Conservation (phyloP, 495 filamentous ascomycete genomes). For the Penicillium pancosmium region DNA sequence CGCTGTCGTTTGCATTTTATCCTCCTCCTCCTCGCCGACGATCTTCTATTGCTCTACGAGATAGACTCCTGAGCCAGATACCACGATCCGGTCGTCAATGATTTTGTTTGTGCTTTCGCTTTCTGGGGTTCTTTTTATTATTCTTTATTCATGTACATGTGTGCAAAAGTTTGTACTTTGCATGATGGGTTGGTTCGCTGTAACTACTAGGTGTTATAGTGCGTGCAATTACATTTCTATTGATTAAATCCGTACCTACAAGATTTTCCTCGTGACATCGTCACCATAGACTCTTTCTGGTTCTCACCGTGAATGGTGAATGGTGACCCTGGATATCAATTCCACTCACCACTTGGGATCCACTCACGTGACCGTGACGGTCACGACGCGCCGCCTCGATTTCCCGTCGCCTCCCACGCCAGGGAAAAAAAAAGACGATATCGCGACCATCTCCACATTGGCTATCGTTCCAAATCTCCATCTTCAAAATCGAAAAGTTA, state of each 20-base stretch:
- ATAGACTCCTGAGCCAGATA: conserved; percentile 54
- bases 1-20: conserved; percentile 45
- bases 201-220: background rate
- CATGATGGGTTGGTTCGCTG: conserved; percentile 9
- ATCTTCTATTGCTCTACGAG: conserved; percentile 39
- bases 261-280: too few species aligned
- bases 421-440: background rate
- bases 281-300: too few species aligned
- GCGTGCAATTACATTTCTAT: conserved; percentile 3
- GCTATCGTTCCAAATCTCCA: background rate
- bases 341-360: background rate
- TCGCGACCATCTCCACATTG: background rate
- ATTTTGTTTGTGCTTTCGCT: conserved; percentile 12
- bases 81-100: conserved; percentile 44
- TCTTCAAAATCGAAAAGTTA: background rate
- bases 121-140: conserved; percentile 9
- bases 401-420: conserved; percentile 1
- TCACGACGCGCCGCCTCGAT: background rate
- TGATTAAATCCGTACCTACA: background rate
- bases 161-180: conserved; percentile 19
- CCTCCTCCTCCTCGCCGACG: conserved; percentile 33
- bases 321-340: background rate
- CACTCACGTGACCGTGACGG: background rate
- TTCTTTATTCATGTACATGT: conserved; percentile 22
- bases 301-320: too few species aligned